Evolutionary conservation across 2,329 filamentous ascomycete species (phyloP), one percentile per base, ranked within the genome.

Genomic region (Coniochaeta pulveracea): DNA sequence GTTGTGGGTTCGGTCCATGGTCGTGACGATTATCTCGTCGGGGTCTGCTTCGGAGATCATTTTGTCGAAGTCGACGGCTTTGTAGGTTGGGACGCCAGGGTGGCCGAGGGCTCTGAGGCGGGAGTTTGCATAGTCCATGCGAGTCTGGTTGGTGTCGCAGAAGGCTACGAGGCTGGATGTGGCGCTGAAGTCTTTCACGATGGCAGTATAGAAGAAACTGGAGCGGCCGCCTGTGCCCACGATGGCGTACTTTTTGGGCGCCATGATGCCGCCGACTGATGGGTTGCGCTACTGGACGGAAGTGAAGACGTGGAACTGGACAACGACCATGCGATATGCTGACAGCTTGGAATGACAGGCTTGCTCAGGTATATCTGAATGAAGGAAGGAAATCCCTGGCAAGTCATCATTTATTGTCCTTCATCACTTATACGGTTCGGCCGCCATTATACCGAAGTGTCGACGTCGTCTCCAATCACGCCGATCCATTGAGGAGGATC

Each of bases 1-100:
- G 44, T 76, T 58, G 49, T 78, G 73, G 4, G 69, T 73, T 17
- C 72, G 64, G 50, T 78, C 73, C 43, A 77, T 73, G 0, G 72
- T 76, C 1, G 72, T 76, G 11, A 77, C 61, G 40, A 78, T 76
- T 11, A 78, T 61, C 45, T 73, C 70, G 47, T 77, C 69, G 0
- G 73, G 72, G 36, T 60, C 60, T 0, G 68, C 68, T 30, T 72
- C 67, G 19, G 52, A 35, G 40, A 74, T 60, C 73, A 78, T 76
- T 30, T 53, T 51, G 46, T 75, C 71, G 41, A 77, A 78, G 43
- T 69, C 58, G 10, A 50, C 38, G 0, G 71, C 69, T 18, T 61
- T 56, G 48, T 64, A 78, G 0, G 68, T 72, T 2, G 71, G 69
- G 0, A 77, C 58, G 2, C 52, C 43, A 3, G 42, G 48, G 41